These are phyloP conservation scores for Ramalina intermedia DNA, from an alignment of 495 filamentous ascomycete species.

Conservation along the genomic window DNA sequence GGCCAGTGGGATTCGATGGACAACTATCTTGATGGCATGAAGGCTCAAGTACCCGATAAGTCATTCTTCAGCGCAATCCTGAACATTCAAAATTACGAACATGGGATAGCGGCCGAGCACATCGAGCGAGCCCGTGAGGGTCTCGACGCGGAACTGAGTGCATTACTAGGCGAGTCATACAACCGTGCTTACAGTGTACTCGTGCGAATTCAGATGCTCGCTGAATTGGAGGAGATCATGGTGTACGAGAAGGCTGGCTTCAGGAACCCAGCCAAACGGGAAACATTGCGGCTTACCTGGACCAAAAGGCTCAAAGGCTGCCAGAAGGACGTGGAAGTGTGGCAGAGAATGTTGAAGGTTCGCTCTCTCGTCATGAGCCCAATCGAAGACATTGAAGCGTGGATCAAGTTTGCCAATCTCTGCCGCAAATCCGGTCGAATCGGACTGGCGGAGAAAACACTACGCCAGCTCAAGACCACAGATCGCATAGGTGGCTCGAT, in stretches of 20 bases:
- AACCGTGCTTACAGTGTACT: slow-evolving; percentile 92
- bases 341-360: slow-evolving; percentile 95
- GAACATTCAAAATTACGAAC: slow-evolving; percentile 85
- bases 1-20: slow-evolving; percentile 98
- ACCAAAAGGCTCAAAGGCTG: slow-evolving; percentile 87
- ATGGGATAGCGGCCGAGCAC: slow-evolving; percentile 68
- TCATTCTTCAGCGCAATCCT: slow-evolving; percentile 97
- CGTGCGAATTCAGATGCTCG: slow-evolving; percentile 95
- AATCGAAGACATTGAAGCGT: slow-evolving; percentile 92
- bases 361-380: slow-evolving; percentile 81
- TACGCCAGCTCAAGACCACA: slow-evolving; percentile 48
- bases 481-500: slow-evolving; percentile 33
- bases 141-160: slow-evolving; percentile 86
- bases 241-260: slow-evolving; percentile 79
- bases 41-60: slow-evolving; percentile 75
- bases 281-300: slow-evolving; percentile 85
- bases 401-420: slow-evolving; percentile 96
- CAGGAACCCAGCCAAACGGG: slow-evolving; percentile 61
- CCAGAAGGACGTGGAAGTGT: slow-evolving; percentile 93
- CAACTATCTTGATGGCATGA: slow-evolving; percentile 88
- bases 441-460: slow-evolving; percentile 91
- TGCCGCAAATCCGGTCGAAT: slow-evolving; percentile 90
- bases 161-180: slow-evolving; percentile 89
- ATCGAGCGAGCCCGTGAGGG: slow-evolving; percentile 87
- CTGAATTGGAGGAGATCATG: slow-evolving; percentile 95